Conservation (phyloP, 208 protist genomes). For the Acanthamoeba royreba region DNA sequence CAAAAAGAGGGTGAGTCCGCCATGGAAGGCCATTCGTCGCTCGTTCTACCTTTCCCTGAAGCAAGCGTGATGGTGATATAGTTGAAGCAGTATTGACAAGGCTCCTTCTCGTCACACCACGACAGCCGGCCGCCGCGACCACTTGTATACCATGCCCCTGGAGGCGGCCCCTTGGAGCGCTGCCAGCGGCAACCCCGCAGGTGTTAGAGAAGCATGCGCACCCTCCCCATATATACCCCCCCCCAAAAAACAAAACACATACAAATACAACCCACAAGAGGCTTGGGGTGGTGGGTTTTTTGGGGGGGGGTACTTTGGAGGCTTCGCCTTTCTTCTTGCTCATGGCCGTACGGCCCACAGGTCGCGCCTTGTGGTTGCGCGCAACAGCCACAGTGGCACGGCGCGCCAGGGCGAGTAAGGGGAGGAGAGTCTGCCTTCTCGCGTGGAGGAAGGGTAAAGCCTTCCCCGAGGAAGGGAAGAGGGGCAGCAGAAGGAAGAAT, state of each 20-base stretch:
- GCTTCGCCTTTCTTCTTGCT: no score
- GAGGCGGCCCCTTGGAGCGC: not conserved
- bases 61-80: not conserved
- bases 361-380: no score
- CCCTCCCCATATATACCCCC: no score
- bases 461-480: not conserved
- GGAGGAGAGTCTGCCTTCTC: no score
- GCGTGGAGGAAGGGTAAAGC: not conserved
- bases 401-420: no score
- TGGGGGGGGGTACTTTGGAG: no score
- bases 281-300: no score
- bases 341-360: no score
- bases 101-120: conserved; percentile 1
- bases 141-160: not conserved
- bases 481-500: not conserved
- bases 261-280: no score
- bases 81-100: not conserved
- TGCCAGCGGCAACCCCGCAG: not conserved
- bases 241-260: no score
- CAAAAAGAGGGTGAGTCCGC: not conserved
- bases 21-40: not conserved
- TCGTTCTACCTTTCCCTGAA: not conserved
- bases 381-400: no score
- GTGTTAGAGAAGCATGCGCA: no score
- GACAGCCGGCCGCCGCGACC: not conserved